Evolutionary conservation across 202 grass and related monocot species (phyloP), one percentile per base, ranked within the genome.

Genomic region (Musa balbisiana): DNA sequence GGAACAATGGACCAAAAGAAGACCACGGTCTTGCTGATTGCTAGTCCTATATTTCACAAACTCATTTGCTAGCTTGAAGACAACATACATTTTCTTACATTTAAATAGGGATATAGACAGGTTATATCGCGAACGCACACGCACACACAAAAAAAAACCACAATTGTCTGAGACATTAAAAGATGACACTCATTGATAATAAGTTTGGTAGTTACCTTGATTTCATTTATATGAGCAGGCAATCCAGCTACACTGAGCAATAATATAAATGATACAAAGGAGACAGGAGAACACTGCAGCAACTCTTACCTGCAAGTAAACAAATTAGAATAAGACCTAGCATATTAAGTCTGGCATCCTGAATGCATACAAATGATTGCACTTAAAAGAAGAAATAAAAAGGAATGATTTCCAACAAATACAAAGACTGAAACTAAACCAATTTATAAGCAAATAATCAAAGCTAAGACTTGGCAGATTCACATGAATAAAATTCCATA

Each of bases 181-280:
- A 60, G 74, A 53, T 14, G 3, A 29, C 49, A 11, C 3, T 11
- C 49, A 67, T 50, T 53, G 16, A 62, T 9, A 2, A 77, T 1
- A 11, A 55, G 9, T 26, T 76, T 2, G 26, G 49, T 21, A 14
- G 14, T 71, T 55, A 97, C 93, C 90, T 91, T 97, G 81, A 97
- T 65, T 72, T 97, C 90, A 63, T 91, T 68, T 56, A 93, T 93
- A 81, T 93, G 94, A 67, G 91, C 74, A 51, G 94, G 90, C 74
- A 98, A 84, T 85, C 86, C 90, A 82, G 86, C 90, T 81, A 92
- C 66, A 84, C 93, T 98, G 59, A 98, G 78, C 82, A 98, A 83
- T 80, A 91, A 69, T 62, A 89, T 59, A 86, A 92, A 98, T 25
- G 94, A 98, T 69, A 93, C 83, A 72, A 92, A 93, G 16, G 82